Evolutionary conservation across 257 asterid genomes (phyloP).

Genomic region (Leptodermis oblonga): DNA sequence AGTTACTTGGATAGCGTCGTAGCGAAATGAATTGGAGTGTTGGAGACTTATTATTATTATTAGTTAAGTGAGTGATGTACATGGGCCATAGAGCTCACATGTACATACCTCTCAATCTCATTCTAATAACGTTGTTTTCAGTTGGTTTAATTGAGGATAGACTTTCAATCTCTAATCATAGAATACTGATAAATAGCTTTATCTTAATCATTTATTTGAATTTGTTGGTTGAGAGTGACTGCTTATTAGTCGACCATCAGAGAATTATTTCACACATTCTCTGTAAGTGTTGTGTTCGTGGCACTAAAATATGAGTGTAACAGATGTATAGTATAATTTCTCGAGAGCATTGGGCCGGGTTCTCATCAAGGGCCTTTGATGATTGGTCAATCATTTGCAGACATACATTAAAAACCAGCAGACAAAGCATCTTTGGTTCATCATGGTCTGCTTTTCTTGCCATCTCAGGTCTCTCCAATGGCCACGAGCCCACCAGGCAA

Average conservation of each 20-base stretch:
- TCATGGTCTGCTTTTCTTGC: too few species aligned
- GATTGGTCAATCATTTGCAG: background rate
- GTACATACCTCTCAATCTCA: too few species aligned
- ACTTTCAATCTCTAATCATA: background rate
- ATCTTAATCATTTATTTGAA: slow-evolving; percentile 3
- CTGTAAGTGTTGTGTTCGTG: too few species aligned
- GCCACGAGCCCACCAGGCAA: background rate
- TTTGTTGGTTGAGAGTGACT: background rate
- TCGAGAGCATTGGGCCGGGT: too few species aligned
- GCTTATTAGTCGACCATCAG: slow-evolving; percentile 2
- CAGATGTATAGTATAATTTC: too few species aligned
- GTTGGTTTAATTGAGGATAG: background rate
- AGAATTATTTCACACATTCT: too few species aligned
- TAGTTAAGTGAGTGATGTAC: background rate
- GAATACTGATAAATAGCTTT: background rate
- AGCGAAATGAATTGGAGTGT: background rate
- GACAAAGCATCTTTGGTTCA: too few species aligned
- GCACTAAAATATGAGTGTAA: too few species aligned
- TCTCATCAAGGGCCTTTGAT: background rate
- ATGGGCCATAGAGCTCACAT: background rate
- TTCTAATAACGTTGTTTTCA: background rate
- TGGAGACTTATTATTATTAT: too few species aligned
- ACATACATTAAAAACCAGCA: background rate
- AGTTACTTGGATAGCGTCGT: background rate
- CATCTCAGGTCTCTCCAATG: background rate